Evolutionary conservation across 805 yeast species (phyloP), one percentile per base, ranked within the genome.

Genomic region (Zygosaccharomyces pseudorouxii): DNA sequence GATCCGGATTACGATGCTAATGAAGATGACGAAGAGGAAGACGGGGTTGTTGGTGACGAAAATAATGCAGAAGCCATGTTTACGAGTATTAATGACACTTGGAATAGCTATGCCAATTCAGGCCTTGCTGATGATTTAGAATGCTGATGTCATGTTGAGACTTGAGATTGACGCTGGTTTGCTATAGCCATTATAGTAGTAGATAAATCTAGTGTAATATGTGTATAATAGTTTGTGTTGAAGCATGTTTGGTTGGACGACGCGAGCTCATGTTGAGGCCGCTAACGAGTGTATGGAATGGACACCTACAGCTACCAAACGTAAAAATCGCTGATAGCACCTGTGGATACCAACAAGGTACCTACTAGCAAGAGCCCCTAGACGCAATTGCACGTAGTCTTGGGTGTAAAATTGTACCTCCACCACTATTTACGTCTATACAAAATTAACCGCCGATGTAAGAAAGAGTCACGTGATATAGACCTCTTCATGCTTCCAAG

Each of bases 1-100:
- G 54, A 52, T 8, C 55, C 51, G 8, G 38, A 27, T 4, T 49
- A 47, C 30, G 49, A 39, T 16, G 55, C 47, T 23, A 22, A 29
- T 10, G 38, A 22, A 2, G 39, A 22, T 8, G 45, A 33, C 11
- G 41, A 31, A 25, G 40, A 45, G 16, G 40, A 43, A 12, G 46
- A 25, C 14, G 22, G 7, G 11, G 46, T 22, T 9, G 19, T 8
- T 10, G 46, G 28, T 11, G 46, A 35, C n/a, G 36, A 33, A 33
- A 33, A 33, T 33, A n/a, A n/a, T 33, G 23, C 39, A 12, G 37
- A 39, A 14, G 29, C 36, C n/a, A 45, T 29, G 42, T 30, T 23
- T 28, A 45, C 42, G 16, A 45, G 44, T 18, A 45, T 47, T 12
- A 30, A 36, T 22, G 50, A 47, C 25, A 39, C 49, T 7, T 43